phyloP scores from a whole-genome alignment of 2,329 filamentous ascomycete genomes.

The Phaeosphaeriaceae sp. region DNA sequence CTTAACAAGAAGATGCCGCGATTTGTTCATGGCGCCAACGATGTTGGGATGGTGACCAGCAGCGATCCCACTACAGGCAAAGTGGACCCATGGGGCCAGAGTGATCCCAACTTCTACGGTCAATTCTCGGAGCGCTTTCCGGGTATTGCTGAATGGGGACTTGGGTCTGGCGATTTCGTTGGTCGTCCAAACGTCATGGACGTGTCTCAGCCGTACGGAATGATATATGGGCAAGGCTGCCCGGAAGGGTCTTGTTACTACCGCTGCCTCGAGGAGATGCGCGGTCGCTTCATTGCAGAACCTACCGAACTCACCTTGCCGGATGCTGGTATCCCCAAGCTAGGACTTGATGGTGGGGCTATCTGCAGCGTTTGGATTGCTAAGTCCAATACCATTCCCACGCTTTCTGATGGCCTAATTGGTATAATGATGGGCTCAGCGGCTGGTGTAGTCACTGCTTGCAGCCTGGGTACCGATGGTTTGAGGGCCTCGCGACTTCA shows the following conservation, averaged over 20 bases:
- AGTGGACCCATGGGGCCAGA: slow-evolving; percentile 80
- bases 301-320: slow-evolving; percentile 67
- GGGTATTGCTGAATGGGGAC: slow-evolving; percentile 75
- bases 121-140: slow-evolving; percentile 81
- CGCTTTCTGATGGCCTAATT: slow-evolving; percentile 75
- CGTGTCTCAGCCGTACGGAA: slow-evolving; percentile 82
- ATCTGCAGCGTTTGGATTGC: slow-evolving; percentile 88
- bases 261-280: slow-evolving; percentile 73
- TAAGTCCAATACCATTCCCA: slow-evolving; percentile 75
- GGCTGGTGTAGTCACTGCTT: slow-evolving; percentile 80
- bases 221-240: slow-evolving; percentile 84
- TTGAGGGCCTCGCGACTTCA: slow-evolving; percentile 67
- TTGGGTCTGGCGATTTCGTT: slow-evolving; percentile 76
- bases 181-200: slow-evolving; percentile 88
- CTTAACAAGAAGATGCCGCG: slow-evolving; percentile 73
- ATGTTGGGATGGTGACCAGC: slow-evolving; percentile 76
- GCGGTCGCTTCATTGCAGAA: slow-evolving; percentile 74
- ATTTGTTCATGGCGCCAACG: slow-evolving; percentile 82
- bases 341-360: slow-evolving; percentile 72
- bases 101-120: slow-evolving; percentile 74
- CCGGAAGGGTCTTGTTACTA: slow-evolving; percentile 84
- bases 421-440: slow-evolving; percentile 86
- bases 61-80: slow-evolving; percentile 81
- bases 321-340: slow-evolving; percentile 75
- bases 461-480: slow-evolving; percentile 71